Evolutionary conservation across 352 stramenopile genomes (phyloP), one percentile per base, ranked within the genome.

Genomic region (Globisporangium megalacanthum): DNA sequence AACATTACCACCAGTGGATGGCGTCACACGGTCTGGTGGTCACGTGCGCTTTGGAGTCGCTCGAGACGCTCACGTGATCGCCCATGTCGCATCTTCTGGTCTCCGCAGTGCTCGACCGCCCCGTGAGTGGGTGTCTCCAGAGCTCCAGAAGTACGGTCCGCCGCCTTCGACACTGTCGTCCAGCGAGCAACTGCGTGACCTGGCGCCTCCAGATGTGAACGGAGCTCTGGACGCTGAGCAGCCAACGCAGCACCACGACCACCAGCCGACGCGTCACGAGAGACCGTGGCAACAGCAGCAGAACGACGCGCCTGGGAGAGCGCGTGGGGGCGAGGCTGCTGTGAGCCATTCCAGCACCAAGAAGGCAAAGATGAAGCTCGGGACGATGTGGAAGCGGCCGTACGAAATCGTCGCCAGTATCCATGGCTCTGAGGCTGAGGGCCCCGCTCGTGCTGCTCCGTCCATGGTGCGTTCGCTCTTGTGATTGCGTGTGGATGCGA

Each of bases 361-460:
- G 39, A 56, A 56, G 41, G 65, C 67, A 29, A 64, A 69, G 25
- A 41, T n/a, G 9, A 67, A 51, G 56, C 64, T 41, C 31, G 72
- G 39, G 65, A 77, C 45, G 79, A 88, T 74, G 60, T 92, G 83
- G 83, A 90, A 90, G 61, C 78, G 83, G 5, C 80, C 83, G 51
- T 92, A 92, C 56, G 73, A 90, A 62, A 79, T 92, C 13, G 62
- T 92, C 15, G 77, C 83, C 4, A 78, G 65, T 35, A 84, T 92
- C 47, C 68, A 76, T 13, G 70, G 74, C 47, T 63, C 75, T 44
- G 60, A 56, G 11, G n/a, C 46, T 8, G 48, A 31, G 25, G 25
- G 4, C 20, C 4, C 13, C 17, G 42, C 20, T 47, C 9, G 49
- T 7, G 33, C 56, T 20, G 41, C 50, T 20, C 49, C 46, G 1